Base-by-base conservation (phyloP, 208 protist genomes). In the Herpetomonas samuelpessoai region DNA sequence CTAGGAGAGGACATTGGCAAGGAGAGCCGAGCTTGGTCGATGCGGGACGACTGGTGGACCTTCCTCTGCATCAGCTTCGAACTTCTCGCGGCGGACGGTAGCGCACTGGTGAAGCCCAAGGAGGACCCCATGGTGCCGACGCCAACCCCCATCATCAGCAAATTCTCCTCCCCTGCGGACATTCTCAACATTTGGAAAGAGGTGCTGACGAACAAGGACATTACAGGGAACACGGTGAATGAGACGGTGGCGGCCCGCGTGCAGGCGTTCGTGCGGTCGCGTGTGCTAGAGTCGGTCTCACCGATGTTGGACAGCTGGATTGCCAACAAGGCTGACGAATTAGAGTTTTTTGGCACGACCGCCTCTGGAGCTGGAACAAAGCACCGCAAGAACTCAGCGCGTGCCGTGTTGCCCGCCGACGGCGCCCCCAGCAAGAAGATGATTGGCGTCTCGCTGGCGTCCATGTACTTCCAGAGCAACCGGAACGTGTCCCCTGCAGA, bases 31-130 rank as follows among this genome's bases (percentile, higher is more conserved):
- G 48, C 79, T 45, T 94, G 88, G 85, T 92, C 88, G 27, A 68
- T 76, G 61, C 71, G 66, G 45, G 88, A 94, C 57, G 88, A 94
- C 68, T 94, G 79, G 72, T 94, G 88, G 88, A 75, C 73, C 4
- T 84, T 76, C 68, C 73, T 94, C 47, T 86, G 77, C 46, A 55
- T 94, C 57, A 60, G 61, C 50, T 94, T 94, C 54, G 88, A 94
- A 60, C 62, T 94, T 1, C 79, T 94, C 28, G 67, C 81, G 16
- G 30, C 57, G 18, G 79, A 91, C 58, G 83, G 73, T 30, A 79
- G 71, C 16, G 57, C 83, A 9, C 70, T 94, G 27, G 66, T 93
- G 44, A 52, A 68, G 35, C 67, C 75, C 3, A 47, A 60, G n/a
- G 67, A 26, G 31, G 30, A 61, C 21, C 30, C 72, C 3, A 48